Base-by-base conservation (phyloP, 1,139 yeast species). In the Petasospora rhodanensis region DNA sequence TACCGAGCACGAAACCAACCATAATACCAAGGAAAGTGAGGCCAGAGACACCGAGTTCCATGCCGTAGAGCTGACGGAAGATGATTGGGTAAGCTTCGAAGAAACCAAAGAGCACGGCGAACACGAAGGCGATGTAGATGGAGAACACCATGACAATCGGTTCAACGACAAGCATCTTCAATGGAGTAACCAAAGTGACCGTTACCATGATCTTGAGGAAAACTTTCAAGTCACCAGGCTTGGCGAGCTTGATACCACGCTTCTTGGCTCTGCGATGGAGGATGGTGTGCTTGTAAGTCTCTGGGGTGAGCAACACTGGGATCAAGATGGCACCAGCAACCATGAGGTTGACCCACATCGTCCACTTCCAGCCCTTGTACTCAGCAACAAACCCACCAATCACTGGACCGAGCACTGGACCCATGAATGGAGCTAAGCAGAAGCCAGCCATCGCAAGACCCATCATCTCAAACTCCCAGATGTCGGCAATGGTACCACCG, bases 351-450 rank as follows among this genome's bases (percentile, higher is more conserved):
- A 82, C 78, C 89, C 91, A 83, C 65, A 78, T 66, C 14, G 79
- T 61, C 93, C 94, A 84, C 55, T 76, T 66, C 86, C 93, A 81
- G 39, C 76, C 76, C 52, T 79, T 72, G 34, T 68, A 54, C 51
- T 78, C 76, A 14, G 78, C 80, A 14, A 83, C 83, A 54, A 77
- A 83, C 1, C 87, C 86, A 35, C 94, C 95, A 52, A 84, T 73
- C 33, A 84, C 68, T 14, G 95, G 95, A 29, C 94, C 93, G 32
- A 83, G 58, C 26, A 81, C 82, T 2, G 95, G 95, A 41, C 94
- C 94, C 56, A 79, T 69, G 50, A 77, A 79, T 25, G 85, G 86
- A 24, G 79, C 81, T 47, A 74, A 61, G 61, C 80, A 76, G 61
- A 79, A 83, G 34, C 72, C 64, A 2, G 85, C 75, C 73, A 82